Evolutionary conservation across 2,329 filamentous ascomycete species (phyloP).

Genomic region (Tolypocladium ovalisporum): DNA sequence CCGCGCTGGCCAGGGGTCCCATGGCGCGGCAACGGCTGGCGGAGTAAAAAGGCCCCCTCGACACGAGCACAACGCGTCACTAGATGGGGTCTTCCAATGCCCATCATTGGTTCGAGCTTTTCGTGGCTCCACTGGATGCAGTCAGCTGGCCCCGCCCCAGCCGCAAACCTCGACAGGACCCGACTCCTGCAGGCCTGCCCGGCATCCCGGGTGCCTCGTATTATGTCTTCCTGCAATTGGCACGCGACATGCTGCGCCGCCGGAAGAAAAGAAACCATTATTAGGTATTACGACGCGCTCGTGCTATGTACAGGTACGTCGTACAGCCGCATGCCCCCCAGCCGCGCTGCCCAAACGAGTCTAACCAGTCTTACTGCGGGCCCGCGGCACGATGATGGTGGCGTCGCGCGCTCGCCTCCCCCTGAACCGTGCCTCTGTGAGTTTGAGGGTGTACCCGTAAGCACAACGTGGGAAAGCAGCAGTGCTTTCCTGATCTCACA

Average conservation of each 20-base stretch:
- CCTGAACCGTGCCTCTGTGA: background rate
- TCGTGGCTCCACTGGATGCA: background rate
- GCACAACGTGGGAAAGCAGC: background rate
- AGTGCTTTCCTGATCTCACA: background rate
- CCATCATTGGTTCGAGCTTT: background rate
- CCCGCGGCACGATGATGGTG: background rate
- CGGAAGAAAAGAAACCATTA: background rate
- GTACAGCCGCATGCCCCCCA: background rate
- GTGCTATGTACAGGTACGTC: background rate
- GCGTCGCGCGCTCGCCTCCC: background rate
- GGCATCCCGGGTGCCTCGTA: background rate
- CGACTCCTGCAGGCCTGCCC: no score
- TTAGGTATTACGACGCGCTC: background rate
- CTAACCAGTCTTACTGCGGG: background rate
- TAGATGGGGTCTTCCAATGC: background rate
- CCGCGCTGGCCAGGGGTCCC: background rate
- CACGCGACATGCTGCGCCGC: background rate
- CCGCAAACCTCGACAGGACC: background rate
- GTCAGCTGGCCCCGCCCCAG: background rate
- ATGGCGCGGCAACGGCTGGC: no score
- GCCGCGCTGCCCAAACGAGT: background rate
- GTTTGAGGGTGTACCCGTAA: background rate
- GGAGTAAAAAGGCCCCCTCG: background rate
- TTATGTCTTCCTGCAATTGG: background rate
- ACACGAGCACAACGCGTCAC: background rate